Percentiles rank a stretch among this genome's conserved stretches.
Conservation (phyloP, 805 yeast genomes). For the Candida ipomoeae region DNA sequence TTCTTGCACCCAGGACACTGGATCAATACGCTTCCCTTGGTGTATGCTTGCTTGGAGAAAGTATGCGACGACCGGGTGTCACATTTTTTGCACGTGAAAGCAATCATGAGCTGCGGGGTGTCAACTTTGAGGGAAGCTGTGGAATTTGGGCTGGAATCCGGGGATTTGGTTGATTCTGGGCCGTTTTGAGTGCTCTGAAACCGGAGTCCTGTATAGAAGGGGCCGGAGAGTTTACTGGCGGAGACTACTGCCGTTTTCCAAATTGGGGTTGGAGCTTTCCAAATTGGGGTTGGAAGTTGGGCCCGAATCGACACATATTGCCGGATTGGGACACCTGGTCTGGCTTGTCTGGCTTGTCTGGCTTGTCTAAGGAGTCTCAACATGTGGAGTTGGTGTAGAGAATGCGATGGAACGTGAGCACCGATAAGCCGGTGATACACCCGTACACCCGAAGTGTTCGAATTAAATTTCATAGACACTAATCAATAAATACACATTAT, state of each 20-base stretch:
- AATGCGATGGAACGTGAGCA: background rate
- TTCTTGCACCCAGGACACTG: constrained; percentile 89
- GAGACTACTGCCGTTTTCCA: no score
- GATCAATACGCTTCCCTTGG: constrained; percentile 78
- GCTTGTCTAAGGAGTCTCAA: background rate
- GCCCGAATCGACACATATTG: background rate
- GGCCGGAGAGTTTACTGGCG: no score
- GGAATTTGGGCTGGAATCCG: background rate
- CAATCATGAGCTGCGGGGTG: constrained; percentile 77
- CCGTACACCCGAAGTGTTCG: background rate
- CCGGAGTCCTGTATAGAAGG: background rate
- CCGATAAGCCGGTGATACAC: background rate
- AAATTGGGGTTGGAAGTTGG: no score
- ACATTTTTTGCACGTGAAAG: constrained; percentile 91
- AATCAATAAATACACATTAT: background rate
- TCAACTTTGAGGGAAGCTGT: constrained; percentile 48
- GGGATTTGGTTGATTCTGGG: background rate
- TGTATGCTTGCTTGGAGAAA: constrained; percentile 90
- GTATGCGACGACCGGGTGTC: constrained; percentile 78
- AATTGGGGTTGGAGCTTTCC: no score
- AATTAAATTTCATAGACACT: background rate
- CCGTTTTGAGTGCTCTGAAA: background rate
- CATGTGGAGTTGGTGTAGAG: background rate
- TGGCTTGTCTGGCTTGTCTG: background rate
- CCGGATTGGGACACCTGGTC: background rate